Evolutionary conservation across 495 filamentous ascomycete genomes (phyloP).

Genomic region (Aspergillus campestris): DNA sequence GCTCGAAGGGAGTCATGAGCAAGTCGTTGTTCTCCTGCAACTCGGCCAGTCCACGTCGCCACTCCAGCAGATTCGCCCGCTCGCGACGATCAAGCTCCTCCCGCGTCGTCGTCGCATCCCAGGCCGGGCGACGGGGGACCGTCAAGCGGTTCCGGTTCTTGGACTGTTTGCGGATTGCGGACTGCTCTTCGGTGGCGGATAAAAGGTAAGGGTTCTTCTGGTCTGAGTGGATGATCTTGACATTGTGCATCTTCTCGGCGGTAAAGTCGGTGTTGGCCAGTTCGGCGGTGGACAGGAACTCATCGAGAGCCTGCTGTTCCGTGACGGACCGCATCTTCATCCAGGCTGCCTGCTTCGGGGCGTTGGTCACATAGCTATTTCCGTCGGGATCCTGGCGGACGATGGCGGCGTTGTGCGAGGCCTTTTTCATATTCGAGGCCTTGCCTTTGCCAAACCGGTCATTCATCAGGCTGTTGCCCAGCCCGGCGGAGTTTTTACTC

Average conservation of each 20-base stretch:
- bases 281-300: slow-evolving; percentile 79
- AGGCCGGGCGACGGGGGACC: slow-evolving; percentile 81
- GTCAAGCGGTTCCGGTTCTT: slow-evolving; percentile 70
- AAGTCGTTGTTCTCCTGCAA: slow-evolving; percentile 88
- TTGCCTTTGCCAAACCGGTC: slow-evolving; percentile 88
- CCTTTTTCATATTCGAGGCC: slow-evolving; percentile 59
- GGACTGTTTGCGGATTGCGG: slow-evolving; percentile 68
- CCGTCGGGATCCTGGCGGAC: slow-evolving; percentile 36
- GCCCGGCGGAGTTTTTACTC: slow-evolving; percentile 87
- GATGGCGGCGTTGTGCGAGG: slow-evolving; percentile 52
- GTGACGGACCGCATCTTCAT: slow-evolving; percentile 96
- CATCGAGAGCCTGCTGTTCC: slow-evolving; percentile 91
- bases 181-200: slow-evolving; percentile 75
- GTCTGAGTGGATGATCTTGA: slow-evolving; percentile 94
- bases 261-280: slow-evolving; percentile 97
- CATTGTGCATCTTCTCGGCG: slow-evolving; percentile 95
- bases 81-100: slow-evolving; percentile 73
- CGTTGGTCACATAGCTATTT: slow-evolving; percentile 42
- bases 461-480: slow-evolving; percentile 89
- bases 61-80: slow-evolving; percentile 72
- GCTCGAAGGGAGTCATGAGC: slow-evolving; percentile 96
- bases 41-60: slow-evolving; percentile 85
- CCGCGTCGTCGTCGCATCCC: slow-evolving; percentile 78
- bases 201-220: slow-evolving; percentile 94
- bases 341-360: slow-evolving; percentile 37